Evolutionary conservation across 371 early-diverging fungal genomes (phyloP).

Genomic region (Rhizomucor pusillus): DNA sequence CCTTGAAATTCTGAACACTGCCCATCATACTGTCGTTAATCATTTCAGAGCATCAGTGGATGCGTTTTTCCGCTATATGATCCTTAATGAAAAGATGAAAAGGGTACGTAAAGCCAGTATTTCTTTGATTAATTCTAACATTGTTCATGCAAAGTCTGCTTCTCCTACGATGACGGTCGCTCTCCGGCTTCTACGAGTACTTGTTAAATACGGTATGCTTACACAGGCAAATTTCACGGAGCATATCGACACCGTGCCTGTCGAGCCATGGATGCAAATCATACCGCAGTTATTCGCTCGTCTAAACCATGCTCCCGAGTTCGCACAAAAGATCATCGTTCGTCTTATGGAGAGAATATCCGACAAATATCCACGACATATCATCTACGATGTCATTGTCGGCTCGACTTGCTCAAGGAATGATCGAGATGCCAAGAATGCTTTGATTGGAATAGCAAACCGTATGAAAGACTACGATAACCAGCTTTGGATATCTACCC

Average conservation of each 20-base stretch:
- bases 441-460: constrained; percentile 40
- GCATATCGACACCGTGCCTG: constrained; percentile 43
- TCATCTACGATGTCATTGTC: constrained; percentile 73
- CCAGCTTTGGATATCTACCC: constrained; percentile 56
- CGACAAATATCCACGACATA: constrained; percentile 57
- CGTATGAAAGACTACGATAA: constrained; percentile 43
- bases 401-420: constrained; percentile 54
- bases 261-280: constrained; percentile 69
- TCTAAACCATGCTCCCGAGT: constrained; percentile 62
- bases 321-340: constrained; percentile 51
- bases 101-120: constrained; percentile 13
- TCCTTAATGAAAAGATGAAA: constrained; percentile 19
- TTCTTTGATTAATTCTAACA: neutral
- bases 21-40: constrained; percentile 21
- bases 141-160: constrained; percentile 9
- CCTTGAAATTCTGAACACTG: constrained; percentile 11
- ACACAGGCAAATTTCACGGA: constrained; percentile 39
- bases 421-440: constrained; percentile 37
- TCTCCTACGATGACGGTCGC: constrained; percentile 59
- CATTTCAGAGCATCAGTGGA: constrained; percentile 25
- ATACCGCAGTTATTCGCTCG: constrained; percentile 80
- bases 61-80: constrained; percentile 37
- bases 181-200: constrained; percentile 61
- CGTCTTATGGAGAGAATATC: constrained; percentile 61
- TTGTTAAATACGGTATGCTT: constrained; percentile 63